A percentile compares a stretch with the other conserved stretches of the same genome.
Conservation (phyloP, 73 alveolate genomes). For the Uronychia setigera region DNA sequence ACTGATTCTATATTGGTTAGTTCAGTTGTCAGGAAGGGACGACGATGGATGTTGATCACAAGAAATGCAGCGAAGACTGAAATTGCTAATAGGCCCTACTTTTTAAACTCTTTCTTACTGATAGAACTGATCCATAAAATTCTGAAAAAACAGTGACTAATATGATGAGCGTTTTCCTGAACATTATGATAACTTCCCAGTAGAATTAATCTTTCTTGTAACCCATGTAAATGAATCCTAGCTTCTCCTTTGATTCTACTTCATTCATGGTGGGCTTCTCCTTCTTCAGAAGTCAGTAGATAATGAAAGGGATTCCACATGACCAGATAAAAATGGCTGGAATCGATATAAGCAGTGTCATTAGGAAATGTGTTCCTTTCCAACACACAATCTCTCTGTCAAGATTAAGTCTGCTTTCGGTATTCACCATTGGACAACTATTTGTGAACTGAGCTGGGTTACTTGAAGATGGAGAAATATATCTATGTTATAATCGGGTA, state of each 20-base stretch:
- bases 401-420: slow-evolving; percentile 27
- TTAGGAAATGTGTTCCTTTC: slow-evolving; percentile 29
- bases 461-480: background rate
- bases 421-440: background rate
- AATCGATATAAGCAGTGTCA: slow-evolving; percentile 40
- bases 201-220: slow-evolving; percentile 59
- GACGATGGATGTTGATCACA: slow-evolving; percentile 5
- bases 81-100: slow-evolving; percentile 57
- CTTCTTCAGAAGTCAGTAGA: slow-evolving; percentile 24
- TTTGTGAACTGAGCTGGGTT: background rate
- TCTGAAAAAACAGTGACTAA: slow-evolving; percentile 47
- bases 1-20: slow-evolving; percentile 47
- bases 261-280: slow-evolving; percentile 19
- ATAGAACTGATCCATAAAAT: slow-evolving; percentile 22
- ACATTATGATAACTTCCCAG: slow-evolving; percentile 72
- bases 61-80: slow-evolving; percentile 33
- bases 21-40: slow-evolving; percentile 31
- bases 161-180: slow-evolving; percentile 46
- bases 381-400: slow-evolving; percentile 61
- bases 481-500: background rate
- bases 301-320: slow-evolving; percentile 62
- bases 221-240: slow-evolving; percentile 74
- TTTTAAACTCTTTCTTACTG: too few species aligned
- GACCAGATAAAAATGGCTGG: slow-evolving; percentile 72
- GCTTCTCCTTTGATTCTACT: slow-evolving; percentile 41